Evolutionary conservation across 1,284 basidiomycete species (phyloP).

Genomic region (Cutaneotrichosporon mucoides): DNA sequence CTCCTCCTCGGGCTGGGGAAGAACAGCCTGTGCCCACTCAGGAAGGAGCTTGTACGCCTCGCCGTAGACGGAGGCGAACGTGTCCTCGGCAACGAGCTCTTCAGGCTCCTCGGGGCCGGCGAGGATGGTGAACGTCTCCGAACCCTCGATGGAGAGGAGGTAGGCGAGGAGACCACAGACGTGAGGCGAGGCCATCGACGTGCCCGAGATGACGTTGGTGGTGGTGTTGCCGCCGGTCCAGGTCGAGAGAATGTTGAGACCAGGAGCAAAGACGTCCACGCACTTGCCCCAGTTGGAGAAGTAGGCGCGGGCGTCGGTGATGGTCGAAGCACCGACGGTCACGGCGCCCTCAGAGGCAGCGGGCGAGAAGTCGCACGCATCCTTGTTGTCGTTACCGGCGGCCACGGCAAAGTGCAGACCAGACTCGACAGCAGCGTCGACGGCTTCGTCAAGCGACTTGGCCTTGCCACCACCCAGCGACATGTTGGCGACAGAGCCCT

Average conservation of each 20-base stretch:
- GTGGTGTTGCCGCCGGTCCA: slow-evolving; percentile 60
- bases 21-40: slow-evolving; percentile 34
- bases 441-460: slow-evolving; percentile 75
- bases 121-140: slow-evolving; percentile 54
- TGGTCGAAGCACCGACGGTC: slow-evolving; percentile 79
- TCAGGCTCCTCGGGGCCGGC: slow-evolving; percentile 37
- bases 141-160: slow-evolving; percentile 73
- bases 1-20: slow-evolving; percentile 41
- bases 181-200: slow-evolving; percentile 61
- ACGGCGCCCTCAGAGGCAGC: slow-evolving; percentile 69
- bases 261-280: slow-evolving; percentile 79
- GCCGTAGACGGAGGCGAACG: slow-evolving; percentile 51
- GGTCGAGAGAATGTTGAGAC: slow-evolving; percentile 74
- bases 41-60: slow-evolving; percentile 47
- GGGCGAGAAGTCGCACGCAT: slow-evolving; percentile 72
- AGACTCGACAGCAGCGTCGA: slow-evolving; percentile 74
- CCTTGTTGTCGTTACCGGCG: slow-evolving; percentile 68
- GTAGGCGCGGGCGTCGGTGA: slow-evolving; percentile 78
- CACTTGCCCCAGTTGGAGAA: slow-evolving; percentile 77
- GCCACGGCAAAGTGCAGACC: slow-evolving; percentile 95
- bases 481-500: slow-evolving; percentile 98
- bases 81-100: slow-evolving; percentile 46
- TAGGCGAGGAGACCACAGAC: slow-evolving; percentile 70
- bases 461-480: slow-evolving; percentile 94
- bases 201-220: slow-evolving; percentile 62